Conservation (phyloP, 306 rosid species). For the Malus orientalis region DNA sequence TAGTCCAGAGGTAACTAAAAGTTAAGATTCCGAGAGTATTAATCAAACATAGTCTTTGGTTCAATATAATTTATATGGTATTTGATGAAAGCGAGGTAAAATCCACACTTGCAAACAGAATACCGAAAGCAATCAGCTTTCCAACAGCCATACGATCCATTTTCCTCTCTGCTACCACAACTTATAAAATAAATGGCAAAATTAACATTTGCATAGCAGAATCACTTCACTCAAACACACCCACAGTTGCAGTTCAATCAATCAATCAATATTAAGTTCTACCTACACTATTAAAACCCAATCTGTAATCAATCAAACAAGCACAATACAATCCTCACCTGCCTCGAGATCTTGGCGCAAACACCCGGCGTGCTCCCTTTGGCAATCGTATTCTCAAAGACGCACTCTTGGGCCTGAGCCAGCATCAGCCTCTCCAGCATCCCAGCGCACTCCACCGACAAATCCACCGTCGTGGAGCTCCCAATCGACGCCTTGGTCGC, state of each 20-base stretch:
- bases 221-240: not conserved
- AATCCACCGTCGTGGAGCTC: slow-evolving; percentile 63
- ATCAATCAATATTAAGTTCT: not conserved
- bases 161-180: not conserved
- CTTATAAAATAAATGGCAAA: not conserved
- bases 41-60: not conserved
- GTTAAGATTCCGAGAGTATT: not conserved
- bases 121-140: not conserved
- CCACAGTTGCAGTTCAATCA: not conserved
- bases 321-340: slow-evolving; percentile 39
- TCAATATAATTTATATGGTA: not conserved
- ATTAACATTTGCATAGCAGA: not conserved
- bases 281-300: not conserved
- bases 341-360: slow-evolving; percentile 93
- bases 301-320: not conserved
- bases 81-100: not conserved
- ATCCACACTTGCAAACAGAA: not conserved
- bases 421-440: slow-evolving; percentile 94
- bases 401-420: slow-evolving; percentile 97
- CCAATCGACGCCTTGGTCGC: slow-evolving; percentile 79
- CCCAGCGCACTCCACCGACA: slow-evolving; percentile 77
- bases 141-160: too few species aligned
- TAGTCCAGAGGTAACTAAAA: not conserved
- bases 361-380: slow-evolving; percentile 97
- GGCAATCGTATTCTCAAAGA: slow-evolving; percentile 85